Evolutionary conservation across 73 alveolate species (phyloP), one percentile per base, ranked within the genome.

Genomic region (Blepharisma japonicum): DNA sequence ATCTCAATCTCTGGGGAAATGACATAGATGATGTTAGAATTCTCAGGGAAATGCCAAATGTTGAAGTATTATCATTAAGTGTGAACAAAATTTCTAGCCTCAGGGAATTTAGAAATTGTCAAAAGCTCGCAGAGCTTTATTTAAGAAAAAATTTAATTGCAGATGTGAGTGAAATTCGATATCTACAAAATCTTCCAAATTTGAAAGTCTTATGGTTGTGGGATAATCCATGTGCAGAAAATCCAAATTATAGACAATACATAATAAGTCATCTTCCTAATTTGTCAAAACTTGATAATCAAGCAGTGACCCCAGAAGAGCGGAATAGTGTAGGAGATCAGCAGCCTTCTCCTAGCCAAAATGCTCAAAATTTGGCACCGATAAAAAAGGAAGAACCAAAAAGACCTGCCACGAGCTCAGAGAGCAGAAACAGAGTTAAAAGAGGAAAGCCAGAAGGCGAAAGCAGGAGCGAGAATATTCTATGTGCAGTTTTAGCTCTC

Each of bases 221-320:
- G 91, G 99, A 96, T 27, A 96, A 96, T 78, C 99, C 99, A 23
- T 82, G 96, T 68, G 91, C 97, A 0, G 92, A 87, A 55, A 84
- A 76, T 55, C 94, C 94, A 7, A 87, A 80, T 68, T 96, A 96
- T 78, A 88, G 98, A 90, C 90, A 89, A 55, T 85, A 81, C 66
- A 95, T 96, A 7, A 83, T 96, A 32, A 89, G 84, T 55, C n/a
- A 71, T 25, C 68, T 96, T 9, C 99, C 99, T 6, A 91, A 93
- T 71, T 81, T 96, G 23, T 89, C 85, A 14, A 90, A 87, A 71
- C 91, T 96, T 11, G 99, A 96, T 71, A 94, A 96, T 68, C 71
- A 93, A 25, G 91, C 91, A 4, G 90, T 90, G 27, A 81, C 94
- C 55, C 79, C 71, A 27, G 95, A 92, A 55, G 99, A 96, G 81